Evolutionary conservation across 305 asterid genomes (phyloP).

Genomic region (Coffea humblotiana): DNA sequence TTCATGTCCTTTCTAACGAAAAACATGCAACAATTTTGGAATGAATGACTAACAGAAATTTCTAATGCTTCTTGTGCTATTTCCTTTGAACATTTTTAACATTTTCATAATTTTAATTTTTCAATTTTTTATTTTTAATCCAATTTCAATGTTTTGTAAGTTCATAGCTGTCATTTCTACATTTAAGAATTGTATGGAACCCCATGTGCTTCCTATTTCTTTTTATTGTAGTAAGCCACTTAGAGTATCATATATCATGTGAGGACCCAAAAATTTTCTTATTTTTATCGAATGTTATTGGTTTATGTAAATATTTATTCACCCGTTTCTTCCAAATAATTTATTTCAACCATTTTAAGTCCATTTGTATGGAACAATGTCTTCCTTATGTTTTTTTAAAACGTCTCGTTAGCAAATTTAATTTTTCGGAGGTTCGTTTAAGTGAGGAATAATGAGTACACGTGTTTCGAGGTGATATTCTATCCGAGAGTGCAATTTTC

Average conservation of each 20-base stretch:
- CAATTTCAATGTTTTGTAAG: neutral
- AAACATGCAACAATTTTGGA: constrained; percentile 41
- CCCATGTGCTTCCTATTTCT: neutral
- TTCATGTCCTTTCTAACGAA: constrained; percentile 20
- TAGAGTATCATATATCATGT: neutral
- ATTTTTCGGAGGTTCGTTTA: too few species aligned
- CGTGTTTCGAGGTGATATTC: too few species aligned
- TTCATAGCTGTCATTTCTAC: neutral
- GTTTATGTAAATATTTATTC: too few species aligned
- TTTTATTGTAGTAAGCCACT: neutral
- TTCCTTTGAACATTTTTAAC: neutral
- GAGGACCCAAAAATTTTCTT: too few species aligned
- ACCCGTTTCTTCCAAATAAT: too few species aligned
- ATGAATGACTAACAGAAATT: constrained; percentile 30
- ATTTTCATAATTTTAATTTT: neutral
- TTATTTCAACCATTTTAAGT: too few species aligned
- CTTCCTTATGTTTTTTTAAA: too few species aligned
- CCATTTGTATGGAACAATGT: too few species aligned
- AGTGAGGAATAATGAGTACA: too few species aligned
- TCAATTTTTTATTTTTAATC: neutral
- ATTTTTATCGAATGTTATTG: too few species aligned
- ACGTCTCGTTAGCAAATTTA: too few species aligned
- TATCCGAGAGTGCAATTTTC: too few species aligned
- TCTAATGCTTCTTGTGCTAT: constrained; percentile 26
- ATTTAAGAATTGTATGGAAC: neutral